Conservation (phyloP, 306 rosid genomes). For the Elaeagnus macrophylla region DNA sequence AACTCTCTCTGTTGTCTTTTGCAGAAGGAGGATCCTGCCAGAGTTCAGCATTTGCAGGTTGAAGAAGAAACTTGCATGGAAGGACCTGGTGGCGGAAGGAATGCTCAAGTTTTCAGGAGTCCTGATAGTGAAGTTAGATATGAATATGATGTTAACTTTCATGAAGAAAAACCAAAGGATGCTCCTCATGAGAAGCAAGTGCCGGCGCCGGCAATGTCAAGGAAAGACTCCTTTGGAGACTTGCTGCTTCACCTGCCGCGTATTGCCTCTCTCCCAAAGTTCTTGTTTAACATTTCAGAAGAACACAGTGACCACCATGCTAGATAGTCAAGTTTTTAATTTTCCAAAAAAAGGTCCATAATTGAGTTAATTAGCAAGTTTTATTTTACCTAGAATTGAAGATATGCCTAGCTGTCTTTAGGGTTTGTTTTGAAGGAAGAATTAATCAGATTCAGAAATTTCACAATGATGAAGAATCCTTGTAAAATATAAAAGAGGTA, state of each 20-base stretch:
- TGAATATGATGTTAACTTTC: slow-evolving; percentile 22
- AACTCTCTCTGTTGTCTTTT: slow-evolving; percentile 74
- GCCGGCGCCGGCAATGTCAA: slow-evolving; percentile 38
- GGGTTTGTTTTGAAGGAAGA: not conserved
- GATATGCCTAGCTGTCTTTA: too few relatives aligned
- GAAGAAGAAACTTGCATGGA: slow-evolving; percentile 21
- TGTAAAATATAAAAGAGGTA: too few relatives aligned
- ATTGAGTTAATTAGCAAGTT: not conserved
- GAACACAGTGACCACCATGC: slow-evolving; percentile 39
- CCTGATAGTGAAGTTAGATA: slow-evolving; percentile 18
- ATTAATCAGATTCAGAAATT: slow-evolving; percentile 50
- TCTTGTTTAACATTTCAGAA: slow-evolving; percentile 61
- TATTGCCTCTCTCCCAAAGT: slow-evolving; percentile 62
- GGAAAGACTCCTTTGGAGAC: slow-evolving; percentile 76
- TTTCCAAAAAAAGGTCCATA: slow-evolving; percentile 3
- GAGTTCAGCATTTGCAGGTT: slow-evolving; percentile 27
- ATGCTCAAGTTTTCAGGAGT: slow-evolving; percentile 17
- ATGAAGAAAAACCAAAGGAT: slow-evolving; percentile 36
- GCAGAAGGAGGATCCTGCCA: slow-evolving; percentile 50
- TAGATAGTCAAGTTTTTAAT: slow-evolving; percentile 9
- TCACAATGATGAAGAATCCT: slow-evolving; percentile 59
- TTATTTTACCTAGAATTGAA: not conserved
- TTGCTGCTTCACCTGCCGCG: slow-evolving; percentile 69
- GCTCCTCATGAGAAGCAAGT: slow-evolving; percentile 31
- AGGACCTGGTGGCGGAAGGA: slow-evolving; percentile 29